Evolutionary conservation across 352 stramenopile genomes (phyloP).

Genomic region (Phytopythium vexans): DNA sequence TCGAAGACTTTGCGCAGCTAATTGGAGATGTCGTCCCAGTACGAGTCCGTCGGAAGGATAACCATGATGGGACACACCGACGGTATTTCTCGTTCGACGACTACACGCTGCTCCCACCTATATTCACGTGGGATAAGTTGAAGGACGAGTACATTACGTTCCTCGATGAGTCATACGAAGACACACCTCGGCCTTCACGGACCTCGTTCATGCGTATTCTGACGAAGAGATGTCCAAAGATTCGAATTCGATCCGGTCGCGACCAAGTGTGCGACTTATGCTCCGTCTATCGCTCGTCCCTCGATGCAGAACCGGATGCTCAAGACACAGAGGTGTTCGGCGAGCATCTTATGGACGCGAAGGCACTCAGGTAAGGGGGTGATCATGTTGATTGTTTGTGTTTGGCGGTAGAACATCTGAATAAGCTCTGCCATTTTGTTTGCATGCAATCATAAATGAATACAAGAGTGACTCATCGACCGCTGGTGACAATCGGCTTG

Average conservation of each 20-base stretch:
- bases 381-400: constrained; percentile 9
- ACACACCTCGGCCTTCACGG: not conserved
- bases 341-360: not conserved
- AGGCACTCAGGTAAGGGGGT: constrained; percentile 6
- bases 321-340: constrained; percentile 5
- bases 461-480: too few species aligned
- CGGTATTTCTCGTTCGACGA: constrained; percentile 8
- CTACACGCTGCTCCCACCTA: constrained; percentile 5
- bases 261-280: constrained; percentile 9
- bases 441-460: too few species aligned
- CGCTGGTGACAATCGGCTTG: too few species aligned
- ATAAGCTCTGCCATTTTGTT: too few species aligned
- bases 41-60: constrained; percentile 2
- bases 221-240: not conserved
- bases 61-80: not conserved
- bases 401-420: too few species aligned
- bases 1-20: not conserved
- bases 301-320: not conserved
- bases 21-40: constrained; percentile 8
- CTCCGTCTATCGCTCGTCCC: not conserved
- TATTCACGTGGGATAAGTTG: constrained; percentile 4
- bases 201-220: constrained; percentile 4
- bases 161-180: not conserved
- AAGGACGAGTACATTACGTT: constrained; percentile 1
- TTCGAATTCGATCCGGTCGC: not conserved